These are phyloP conservation scores for Clathrus columnatus DNA, from an alignment of 768 basidiomycete species.

Conservation along the genomic window DNA sequence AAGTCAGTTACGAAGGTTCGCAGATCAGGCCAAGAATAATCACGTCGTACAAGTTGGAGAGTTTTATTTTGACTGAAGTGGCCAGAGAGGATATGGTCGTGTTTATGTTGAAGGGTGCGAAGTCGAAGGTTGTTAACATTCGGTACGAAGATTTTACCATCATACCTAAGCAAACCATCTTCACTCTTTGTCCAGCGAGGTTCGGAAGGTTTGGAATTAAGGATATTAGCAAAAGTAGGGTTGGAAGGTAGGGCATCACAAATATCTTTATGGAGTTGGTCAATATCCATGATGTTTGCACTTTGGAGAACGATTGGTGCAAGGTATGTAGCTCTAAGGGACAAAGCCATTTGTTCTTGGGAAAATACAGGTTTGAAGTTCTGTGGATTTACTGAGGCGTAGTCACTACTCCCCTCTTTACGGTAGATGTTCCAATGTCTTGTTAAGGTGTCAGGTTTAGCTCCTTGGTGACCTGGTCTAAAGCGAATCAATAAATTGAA, in stretches of 20 bases:
- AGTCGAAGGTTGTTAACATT: conserved; percentile 17
- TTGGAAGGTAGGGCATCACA: background rate
- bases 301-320: conserved; percentile 12
- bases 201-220: background rate
- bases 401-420: conserved; percentile 19
- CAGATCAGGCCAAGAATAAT: conserved; percentile 35
- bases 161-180: conserved; percentile 18
- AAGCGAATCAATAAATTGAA: conserved; percentile 27
- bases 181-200: background rate
- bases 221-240: background rate
- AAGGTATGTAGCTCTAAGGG: conserved; percentile 15
- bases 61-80: conserved; percentile 34
- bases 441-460: conserved; percentile 18
- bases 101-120: conserved; percentile 24
- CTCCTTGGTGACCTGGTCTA: conserved; percentile 17
- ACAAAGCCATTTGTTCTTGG: conserved; percentile 15
- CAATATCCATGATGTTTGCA: conserved; percentile 14
- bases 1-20: conserved; percentile 22
- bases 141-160: conserved; percentile 26
- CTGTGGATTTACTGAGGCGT: conserved; percentile 17
- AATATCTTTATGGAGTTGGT: conserved; percentile 16
- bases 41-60: conserved; percentile 20
- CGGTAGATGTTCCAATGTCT: conserved; percentile 18
- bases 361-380: conserved; percentile 19
- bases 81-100: conserved; percentile 31